Evolutionary conservation across 2,329 filamentous ascomycete genomes (phyloP), one percentile per base, ranked within the genome.

Genomic region (Cladophialophora exuberans): DNA sequence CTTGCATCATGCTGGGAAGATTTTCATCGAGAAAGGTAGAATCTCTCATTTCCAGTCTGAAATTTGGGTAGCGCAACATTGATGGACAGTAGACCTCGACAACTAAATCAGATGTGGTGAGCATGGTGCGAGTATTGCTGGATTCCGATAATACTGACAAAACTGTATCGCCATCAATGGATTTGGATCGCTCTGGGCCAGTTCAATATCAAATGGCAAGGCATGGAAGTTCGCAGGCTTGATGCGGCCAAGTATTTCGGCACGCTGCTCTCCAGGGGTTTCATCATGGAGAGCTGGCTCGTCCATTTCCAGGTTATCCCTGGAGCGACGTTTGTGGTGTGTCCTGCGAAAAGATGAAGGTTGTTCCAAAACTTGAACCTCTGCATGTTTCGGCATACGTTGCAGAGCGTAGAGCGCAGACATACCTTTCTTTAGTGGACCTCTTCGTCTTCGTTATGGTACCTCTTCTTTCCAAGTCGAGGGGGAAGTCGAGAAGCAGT

Each of bases 1-100:
- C 45, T 30, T 49, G 45, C 45, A 49, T 49, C 20, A 49, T 49
- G 10, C n/a, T 18, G 11, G 45, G 31, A 22, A 49, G 46, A 22
- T 49, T 38, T 17, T 20, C 9, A 15, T 36, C 11, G n/a, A 49
- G 22, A 7, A 49, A 49, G 20, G 11, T 6, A 10, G 33, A 26
- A 26, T 49, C 46, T 41, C 46, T 38, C 23, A 31, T 26, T 15
- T 30, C 10, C 11, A 49, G 25, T 11, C 46, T 49, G 15, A 39
- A 49, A 2, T 31, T 39, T 30, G 46, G 42, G 17, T 39, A 20
- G 25, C 46, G 46, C 35, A 49, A 15, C 46, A 49, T 49, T n/a
- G 33, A 18, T 5, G 46, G 46, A 23, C 33, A 39, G 35, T 49
- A 49, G 13, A 49, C 9, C 35, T 49, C 46, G 15, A 49, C 31